phyloP scores from a whole-genome alignment of 768 basidiomycete genomes.

The Arthromyces matolae region DNA sequence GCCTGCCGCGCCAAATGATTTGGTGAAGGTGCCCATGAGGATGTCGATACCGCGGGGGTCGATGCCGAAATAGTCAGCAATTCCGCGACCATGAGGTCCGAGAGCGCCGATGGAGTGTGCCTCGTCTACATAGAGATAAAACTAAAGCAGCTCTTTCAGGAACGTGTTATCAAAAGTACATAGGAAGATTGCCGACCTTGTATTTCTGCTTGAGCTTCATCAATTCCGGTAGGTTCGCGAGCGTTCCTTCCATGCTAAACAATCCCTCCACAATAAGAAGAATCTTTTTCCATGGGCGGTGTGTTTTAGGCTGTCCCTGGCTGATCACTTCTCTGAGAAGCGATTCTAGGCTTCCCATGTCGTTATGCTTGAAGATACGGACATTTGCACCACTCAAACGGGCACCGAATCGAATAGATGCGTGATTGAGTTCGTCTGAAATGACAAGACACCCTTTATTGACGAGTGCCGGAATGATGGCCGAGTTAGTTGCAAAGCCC shows the following conservation, averaged over 20 bases:
- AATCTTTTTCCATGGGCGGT: slow-evolving; percentile 99
- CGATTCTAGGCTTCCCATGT: slow-evolving; percentile 78
- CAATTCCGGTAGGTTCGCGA: slow-evolving; percentile 79
- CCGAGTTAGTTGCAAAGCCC: slow-evolving; percentile 97
- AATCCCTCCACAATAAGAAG: slow-evolving; percentile 91
- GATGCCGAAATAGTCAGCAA: slow-evolving; percentile 90
- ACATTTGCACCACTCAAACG: slow-evolving; percentile 86
- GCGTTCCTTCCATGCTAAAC: slow-evolving; percentile 98
- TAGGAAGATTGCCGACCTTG: slow-evolving; percentile 69
- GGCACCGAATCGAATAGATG: slow-evolving; percentile 90
- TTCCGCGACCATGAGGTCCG: slow-evolving; percentile 91
- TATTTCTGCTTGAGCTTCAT: slow-evolving; percentile 89
- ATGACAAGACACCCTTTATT: slow-evolving; percentile 91
- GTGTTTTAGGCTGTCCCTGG: slow-evolving; percentile 96
- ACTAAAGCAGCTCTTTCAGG: slow-evolving; percentile 43
- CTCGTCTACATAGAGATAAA: slow-evolving; percentile 94
- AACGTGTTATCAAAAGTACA: neutral
- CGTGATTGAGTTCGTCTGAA: slow-evolving; percentile 96
- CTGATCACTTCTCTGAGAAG: slow-evolving; percentile 88
- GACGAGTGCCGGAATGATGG: slow-evolving; percentile 87
- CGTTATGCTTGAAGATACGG: slow-evolving; percentile 95
- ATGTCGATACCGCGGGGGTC: slow-evolving; percentile 81
- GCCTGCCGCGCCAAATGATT: slow-evolving; percentile 90
- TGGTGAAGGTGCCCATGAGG: slow-evolving; percentile 98
- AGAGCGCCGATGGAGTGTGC: slow-evolving; percentile 97